Percentiles rank a stretch among this genome's conserved stretches.
These are phyloP conservation scores for Amanita muscaria DNA, from an alignment of 768 basidiomycete genomes.

Conservation along the genomic window DNA sequence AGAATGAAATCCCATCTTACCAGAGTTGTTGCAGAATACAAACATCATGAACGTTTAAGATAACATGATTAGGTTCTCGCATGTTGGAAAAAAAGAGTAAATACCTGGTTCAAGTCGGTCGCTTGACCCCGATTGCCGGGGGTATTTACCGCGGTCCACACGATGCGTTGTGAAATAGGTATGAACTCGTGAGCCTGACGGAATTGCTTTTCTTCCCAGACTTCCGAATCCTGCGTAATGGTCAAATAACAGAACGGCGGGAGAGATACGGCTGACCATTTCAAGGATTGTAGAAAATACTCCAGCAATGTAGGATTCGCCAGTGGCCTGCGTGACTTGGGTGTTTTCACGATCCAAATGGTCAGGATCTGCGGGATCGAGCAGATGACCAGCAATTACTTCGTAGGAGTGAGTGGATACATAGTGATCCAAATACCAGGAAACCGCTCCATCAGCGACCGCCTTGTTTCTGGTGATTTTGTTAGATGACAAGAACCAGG, in stretches of 20 bases:
- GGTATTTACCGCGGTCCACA: no score
- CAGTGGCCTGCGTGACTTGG: slow-evolving; percentile 1
- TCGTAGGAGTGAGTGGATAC: slow-evolving; percentile 13
- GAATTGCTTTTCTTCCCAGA: slow-evolving; percentile 19
- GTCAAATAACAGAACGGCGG: neutral
- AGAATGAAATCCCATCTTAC: no score
- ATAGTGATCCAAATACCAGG: slow-evolving; percentile 16
- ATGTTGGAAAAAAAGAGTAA: no score
- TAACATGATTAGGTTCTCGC: no score
- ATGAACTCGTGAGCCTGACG: no score
- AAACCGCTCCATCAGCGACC: slow-evolving; percentile 19
- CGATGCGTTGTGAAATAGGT: no score
- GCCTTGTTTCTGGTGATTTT: slow-evolving; percentile 15
- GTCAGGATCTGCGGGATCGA: slow-evolving; percentile 9
- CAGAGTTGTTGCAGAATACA: no score
- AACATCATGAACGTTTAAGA: no score
- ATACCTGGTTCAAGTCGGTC: no score
- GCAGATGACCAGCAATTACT: slow-evolving; percentile 1
- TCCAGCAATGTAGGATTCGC: slow-evolving; percentile 3
- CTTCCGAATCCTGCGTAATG: slow-evolving; percentile 14
- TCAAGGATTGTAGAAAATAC: slow-evolving; percentile 10
- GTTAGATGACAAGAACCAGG: neutral
- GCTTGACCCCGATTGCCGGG: no score
- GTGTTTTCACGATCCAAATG: slow-evolving; percentile 5
- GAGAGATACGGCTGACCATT: slow-evolving; percentile 3